Conservation (phyloP, 345 rosid species). For the Raphanus sativus region DNA sequence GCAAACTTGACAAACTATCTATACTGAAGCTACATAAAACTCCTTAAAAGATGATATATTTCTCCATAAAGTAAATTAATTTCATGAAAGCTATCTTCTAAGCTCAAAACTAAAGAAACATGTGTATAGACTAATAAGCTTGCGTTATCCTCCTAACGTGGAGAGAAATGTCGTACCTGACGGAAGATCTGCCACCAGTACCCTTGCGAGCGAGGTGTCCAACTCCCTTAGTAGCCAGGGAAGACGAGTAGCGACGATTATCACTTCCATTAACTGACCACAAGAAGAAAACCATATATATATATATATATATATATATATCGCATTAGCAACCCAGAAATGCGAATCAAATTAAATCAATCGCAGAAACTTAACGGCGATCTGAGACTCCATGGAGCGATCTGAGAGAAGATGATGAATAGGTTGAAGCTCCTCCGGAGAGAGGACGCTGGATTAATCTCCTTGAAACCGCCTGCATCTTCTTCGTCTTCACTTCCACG, state of each 20-base stretch:
- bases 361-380: conserved; percentile 47
- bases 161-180: conserved; percentile 52
- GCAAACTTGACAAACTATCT: background rate
- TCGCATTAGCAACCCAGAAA: conserved; percentile 8
- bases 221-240: conserved; percentile 63
- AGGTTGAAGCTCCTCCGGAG: conserved; percentile 45
- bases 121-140: conserved; percentile 3
- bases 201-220: conserved; percentile 96
- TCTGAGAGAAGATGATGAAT: conserved; percentile 44
- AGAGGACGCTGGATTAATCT: conserved; percentile 59
- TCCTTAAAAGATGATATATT: background rate
- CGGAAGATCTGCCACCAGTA: conserved; percentile 98
- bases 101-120: background rate
- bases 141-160: background rate
- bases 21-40: background rate
- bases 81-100: background rate
- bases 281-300: background rate
- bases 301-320: too few species aligned
- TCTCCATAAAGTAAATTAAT: background rate
- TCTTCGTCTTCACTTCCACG: conserved; percentile 23
- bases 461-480: conserved; percentile 74
- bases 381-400: conserved; percentile 55
- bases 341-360: background rate
- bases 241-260: conserved; percentile 61
- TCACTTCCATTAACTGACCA: conserved; percentile 59